Evolutionary conservation across 345 rosid genomes (phyloP), one percentile per base, ranked within the genome.

Genomic region (Aquilaria sinensis): DNA sequence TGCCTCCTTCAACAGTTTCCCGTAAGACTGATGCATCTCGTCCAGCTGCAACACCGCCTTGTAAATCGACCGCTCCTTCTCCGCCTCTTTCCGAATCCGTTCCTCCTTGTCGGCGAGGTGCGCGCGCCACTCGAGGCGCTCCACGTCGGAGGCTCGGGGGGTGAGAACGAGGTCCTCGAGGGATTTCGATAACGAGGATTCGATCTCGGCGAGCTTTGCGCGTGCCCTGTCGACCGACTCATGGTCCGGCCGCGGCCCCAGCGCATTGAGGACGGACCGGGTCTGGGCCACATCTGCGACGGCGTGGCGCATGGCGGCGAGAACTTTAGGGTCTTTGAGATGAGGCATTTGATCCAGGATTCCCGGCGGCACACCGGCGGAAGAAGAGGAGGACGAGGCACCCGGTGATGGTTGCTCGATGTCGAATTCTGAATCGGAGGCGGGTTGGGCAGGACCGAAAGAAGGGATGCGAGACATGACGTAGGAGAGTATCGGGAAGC

Each of bases 191-290:
- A 94, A 75, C 11, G 51, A 34, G 0, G 78, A 48, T 2, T 88
- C 99, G 68, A 88, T 85, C 62, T 84, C 88, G 0, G 65, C 53
- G 53, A 94, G 80, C 52, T 77, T 81, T 3, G 82, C 52, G 34
- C 75, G 87, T 29, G 99, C 96, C 29, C 45, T 64, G 74, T 94
- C 99, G 29, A 94, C 85, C 54, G 91, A 63, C 80, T 90, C 96
- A 74, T 88, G 99, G 71, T 86, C 95, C 31, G 99, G 99, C 10
- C 97, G 86, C 0, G 92, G 91, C 4, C 99, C 99, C 12, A 94
- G 77, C 59, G 87, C 85, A 11, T 67, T 87, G 57, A 94, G 96
- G 29, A 94, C 69, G 53, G 96, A 73, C 52, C 97, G 95, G 54
- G 96, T 86, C 65, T 88, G 93, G 54, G 90, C 63, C 0, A 94